These are phyloP conservation scores for Elsinoe batatas DNA, from an alignment of 2,329 filamentous ascomycete species.

Conservation along the genomic window DNA sequence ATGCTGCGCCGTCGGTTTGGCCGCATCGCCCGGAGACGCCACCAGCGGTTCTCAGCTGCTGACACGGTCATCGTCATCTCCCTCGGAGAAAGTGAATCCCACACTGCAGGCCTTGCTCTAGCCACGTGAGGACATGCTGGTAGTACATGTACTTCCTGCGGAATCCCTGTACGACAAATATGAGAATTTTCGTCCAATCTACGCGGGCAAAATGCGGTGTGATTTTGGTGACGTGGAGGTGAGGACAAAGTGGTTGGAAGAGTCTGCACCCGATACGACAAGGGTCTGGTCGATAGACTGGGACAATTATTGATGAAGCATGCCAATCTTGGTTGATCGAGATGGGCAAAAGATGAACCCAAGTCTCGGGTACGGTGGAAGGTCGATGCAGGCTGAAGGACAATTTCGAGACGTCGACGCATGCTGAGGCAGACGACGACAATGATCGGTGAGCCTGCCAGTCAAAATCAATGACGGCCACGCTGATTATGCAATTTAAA, in stretches of 20 bases:
- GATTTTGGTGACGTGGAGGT: not conserved
- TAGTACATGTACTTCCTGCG: slow-evolving; percentile 2
- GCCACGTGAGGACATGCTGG: slow-evolving; percentile 3
- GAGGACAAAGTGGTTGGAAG: not conserved
- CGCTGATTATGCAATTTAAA: not conserved
- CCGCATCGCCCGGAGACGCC: not conserved
- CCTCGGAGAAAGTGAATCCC: slow-evolving; percentile 1
- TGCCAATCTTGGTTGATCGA: not conserved
- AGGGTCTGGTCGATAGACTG: not conserved
- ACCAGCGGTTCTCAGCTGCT: slow-evolving; percentile 2
- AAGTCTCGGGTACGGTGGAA: not conserved
- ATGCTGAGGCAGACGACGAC: too few relatives aligned
- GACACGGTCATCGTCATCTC: not conserved
- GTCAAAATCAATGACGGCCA: not conserved
- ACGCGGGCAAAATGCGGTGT: slow-evolving; percentile 3
- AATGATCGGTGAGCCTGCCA: not conserved
- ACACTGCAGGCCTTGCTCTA: not conserved
- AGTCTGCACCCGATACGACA: not conserved
- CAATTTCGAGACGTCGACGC: too few relatives aligned
- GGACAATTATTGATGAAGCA: not conserved
- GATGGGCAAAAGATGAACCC: not conserved
- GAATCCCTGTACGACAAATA: slow-evolving; percentile 9
- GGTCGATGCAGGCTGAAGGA: not conserved
- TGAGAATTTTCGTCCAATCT: slow-evolving; percentile 6
- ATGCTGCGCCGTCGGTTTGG: slow-evolving; percentile 4